These are phyloP conservation scores for Neonectria ditissima DNA, from an alignment of 2,329 filamentous ascomycete species.

Conservation along the genomic window DNA sequence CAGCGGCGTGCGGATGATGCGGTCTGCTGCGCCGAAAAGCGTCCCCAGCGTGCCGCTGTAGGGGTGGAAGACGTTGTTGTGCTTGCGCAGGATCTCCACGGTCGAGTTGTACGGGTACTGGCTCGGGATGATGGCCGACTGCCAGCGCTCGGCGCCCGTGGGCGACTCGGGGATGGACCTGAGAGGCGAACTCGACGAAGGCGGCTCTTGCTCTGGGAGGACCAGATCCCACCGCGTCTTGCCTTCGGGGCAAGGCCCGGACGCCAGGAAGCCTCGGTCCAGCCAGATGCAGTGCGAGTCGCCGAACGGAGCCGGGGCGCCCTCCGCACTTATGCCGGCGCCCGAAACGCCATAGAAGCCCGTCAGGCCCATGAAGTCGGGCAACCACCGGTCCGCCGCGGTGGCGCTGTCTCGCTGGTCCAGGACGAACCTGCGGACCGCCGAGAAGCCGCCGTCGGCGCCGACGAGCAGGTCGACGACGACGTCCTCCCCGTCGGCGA, in stretches of 20 bases:
- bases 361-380: conserved; percentile 37
- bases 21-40: conserved; percentile 37
- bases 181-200: conserved; percentile 16
- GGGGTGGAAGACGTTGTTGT: conserved; percentile 34
- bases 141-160: conserved; percentile 25
- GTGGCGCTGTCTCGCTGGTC: conserved; percentile 28
- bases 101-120: conserved; percentile 29
- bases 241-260: conserved; percentile 31
- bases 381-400: conserved; percentile 35
- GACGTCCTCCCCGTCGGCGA: conserved; percentile 24
- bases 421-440: conserved; percentile 36
- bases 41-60: conserved; percentile 35
- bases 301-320: conserved; percentile 16
- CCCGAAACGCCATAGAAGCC: conserved; percentile 41
- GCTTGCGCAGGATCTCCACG: conserved; percentile 26
- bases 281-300: conserved; percentile 36
- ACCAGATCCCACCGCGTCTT: conserved; percentile 44
- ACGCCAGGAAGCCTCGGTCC: conserved; percentile 34
- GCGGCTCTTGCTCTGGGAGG: conserved; percentile 34
- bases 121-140: conserved; percentile 30
- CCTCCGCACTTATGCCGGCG: conserved; percentile 6
- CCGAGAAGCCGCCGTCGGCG: conserved; percentile 40
- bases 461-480: conserved; percentile 35
- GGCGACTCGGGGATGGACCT: background rate
- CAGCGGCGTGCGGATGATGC: conserved; percentile 41